Base-by-base conservation (phyloP, 768 basidiomycete species). In the Multifurca ochricompacta region DNA sequence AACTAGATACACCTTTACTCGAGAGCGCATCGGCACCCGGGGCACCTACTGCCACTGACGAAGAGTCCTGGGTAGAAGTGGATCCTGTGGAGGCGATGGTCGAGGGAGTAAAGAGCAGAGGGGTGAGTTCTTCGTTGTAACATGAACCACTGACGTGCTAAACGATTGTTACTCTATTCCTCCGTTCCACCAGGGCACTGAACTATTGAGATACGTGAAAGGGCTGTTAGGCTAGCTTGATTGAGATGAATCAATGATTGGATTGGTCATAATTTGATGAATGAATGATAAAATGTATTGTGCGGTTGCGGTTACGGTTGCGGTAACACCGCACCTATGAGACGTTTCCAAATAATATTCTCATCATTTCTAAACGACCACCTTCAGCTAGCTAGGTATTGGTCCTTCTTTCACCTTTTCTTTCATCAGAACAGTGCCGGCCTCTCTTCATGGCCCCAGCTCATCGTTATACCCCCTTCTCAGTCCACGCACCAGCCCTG, bases 1-100 rank as follows among this genome's bases (percentile, higher is more conserved):
- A 30, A 27, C 39, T 4, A 56, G 36, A 21, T 43, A 42, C 43
- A 51, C 56, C 39, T 23, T 37, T 28, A 25, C 6, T 21, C 21
- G 25, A 34, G 16, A 27, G 28, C 21, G 13, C 25, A 16, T 56
- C 54, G 14, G 54, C 63, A 53, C 68, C 70, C 36, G 48, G 3
- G 7, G 19, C 53, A 57, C n/a, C 69, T 64, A 43, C 39, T 65
- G 77, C 76, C 14, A 66, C 71, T 23, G 59, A 58, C 9, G 55
- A 51, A 21, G 43, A 50, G 45, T 60, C 60, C 4, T 51, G 61
- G 35, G 55, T 64, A 11, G 73, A 76, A 23, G 62, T 73, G 23
- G 69, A 74, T 57, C 69, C 72, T 16, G 83, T 90, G 31, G 81
- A 81, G 58, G 81, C 81, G 30, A 88, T 92, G 84, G 79, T 91